A percentile compares a stretch with the other conserved stretches of the same genome.
Conservation (phyloP, 2,329 filamentous ascomycete genomes). For the Ascosphaera aggregata region DNA sequence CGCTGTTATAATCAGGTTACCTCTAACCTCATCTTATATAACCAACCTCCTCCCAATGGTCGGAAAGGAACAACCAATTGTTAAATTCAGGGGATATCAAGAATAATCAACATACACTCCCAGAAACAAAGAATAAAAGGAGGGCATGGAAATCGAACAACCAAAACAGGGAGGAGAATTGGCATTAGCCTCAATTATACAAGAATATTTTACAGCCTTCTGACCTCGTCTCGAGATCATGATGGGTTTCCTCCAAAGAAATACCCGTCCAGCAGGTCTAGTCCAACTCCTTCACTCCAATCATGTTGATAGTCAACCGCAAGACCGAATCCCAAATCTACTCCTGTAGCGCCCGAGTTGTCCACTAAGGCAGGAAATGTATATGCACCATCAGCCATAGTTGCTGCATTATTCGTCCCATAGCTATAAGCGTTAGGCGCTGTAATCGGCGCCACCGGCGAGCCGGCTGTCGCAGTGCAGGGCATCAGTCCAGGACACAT, state of each 20-base stretch:
- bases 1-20: too few species aligned
- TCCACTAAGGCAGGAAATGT: background rate
- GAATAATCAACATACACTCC: background rate
- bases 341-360: constrained; percentile 11
- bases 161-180: too few species aligned
- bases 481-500: background rate
- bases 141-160: too few species aligned
- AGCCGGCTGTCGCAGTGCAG: background rate
- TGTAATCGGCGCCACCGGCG: too few species aligned
- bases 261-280: constrained; percentile 30
- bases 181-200: too few species aligned
- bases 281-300: constrained; percentile 23
- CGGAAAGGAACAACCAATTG: background rate
- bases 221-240: background rate
- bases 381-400: background rate
- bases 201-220: background rate
- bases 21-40: too few species aligned
- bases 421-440: background rate
- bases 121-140: too few species aligned
- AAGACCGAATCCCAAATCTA: constrained; percentile 23
- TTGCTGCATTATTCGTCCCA: background rate
- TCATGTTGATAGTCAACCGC: constrained; percentile 24
- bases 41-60: background rate
- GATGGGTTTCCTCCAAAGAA: constrained; percentile 24
- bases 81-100: constrained; percentile 1